Conservation (phyloP, 2,329 filamentous ascomycete genomes). For the Scopulariopsis brevicaulis region DNA sequence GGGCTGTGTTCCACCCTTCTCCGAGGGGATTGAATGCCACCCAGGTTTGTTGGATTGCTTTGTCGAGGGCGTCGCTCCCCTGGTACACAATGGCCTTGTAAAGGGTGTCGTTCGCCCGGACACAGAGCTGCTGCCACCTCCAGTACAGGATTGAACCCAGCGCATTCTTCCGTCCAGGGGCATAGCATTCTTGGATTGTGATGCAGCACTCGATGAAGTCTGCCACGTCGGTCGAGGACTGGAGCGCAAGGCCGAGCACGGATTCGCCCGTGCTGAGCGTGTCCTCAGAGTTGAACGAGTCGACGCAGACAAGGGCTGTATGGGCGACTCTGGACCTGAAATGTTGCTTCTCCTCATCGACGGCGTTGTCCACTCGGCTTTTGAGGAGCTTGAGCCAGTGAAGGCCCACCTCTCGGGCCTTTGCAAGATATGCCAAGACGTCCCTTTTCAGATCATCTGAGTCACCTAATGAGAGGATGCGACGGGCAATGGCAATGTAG, state of each 20-base stretch:
- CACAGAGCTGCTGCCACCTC: constrained; percentile 15
- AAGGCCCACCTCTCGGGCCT: constrained; percentile 19
- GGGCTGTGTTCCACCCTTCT: neutral
- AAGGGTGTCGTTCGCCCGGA: constrained; percentile 10
- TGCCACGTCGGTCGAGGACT: constrained; percentile 6
- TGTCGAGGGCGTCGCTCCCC: neutral
- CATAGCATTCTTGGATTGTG: constrained; percentile 17
- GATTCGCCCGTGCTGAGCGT: constrained; percentile 2
- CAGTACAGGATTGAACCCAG: constrained; percentile 9
- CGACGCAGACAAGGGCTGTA: constrained; percentile 21
- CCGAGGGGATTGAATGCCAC: neutral
- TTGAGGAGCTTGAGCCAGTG: constrained; percentile 26
- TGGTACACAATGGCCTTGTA: neutral
- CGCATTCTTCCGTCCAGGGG: constrained; percentile 2
- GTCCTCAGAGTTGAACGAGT: constrained; percentile 31
- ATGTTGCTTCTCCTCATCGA: constrained; percentile 15
- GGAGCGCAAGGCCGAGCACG: constrained; percentile 15
- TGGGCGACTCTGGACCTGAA: constrained; percentile 12
- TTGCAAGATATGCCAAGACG: constrained; percentile 18
- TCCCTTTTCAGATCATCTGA: constrained; percentile 9
- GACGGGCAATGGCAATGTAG: constrained; percentile 26
- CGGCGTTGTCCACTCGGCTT: constrained; percentile 11
- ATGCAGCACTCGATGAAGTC: constrained; percentile 24
- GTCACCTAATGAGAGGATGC: constrained; percentile 27
- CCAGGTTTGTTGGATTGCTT: neutral